Percentiles rank a stretch among this genome's conserved stretches.
Conservation (phyloP, 495 filamentous ascomycete genomes). For the Talaromyces adpressus region DNA sequence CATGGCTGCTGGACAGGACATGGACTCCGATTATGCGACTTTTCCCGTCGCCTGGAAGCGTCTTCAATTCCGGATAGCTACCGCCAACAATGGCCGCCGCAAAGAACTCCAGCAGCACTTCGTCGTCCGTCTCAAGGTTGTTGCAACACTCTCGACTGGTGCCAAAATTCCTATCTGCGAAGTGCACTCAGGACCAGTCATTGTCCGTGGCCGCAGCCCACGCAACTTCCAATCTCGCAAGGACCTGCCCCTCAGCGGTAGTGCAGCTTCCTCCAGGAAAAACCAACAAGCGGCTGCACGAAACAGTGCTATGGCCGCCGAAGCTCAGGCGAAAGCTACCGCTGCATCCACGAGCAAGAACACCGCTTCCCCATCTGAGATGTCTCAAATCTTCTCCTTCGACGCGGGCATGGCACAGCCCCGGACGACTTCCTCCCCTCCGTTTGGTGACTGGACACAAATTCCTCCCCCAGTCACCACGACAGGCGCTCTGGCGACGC, state of each 20-base stretch:
- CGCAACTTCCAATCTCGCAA: slow-evolving; percentile 74
- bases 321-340: slow-evolving; percentile 31
- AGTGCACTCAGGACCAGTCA: slow-evolving; percentile 65
- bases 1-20: slow-evolving; percentile 65
- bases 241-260: slow-evolving; percentile 66
- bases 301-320: slow-evolving; percentile 47
- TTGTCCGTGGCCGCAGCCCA: slow-evolving; percentile 71
- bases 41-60: slow-evolving; percentile 88
- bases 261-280: slow-evolving; percentile 60
- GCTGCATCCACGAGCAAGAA: slow-evolving; percentile 5
- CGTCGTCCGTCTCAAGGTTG: slow-evolving; percentile 64
- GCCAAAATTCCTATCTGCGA: slow-evolving; percentile 62
- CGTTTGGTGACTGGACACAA: slow-evolving; percentile 34
- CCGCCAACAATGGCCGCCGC: slow-evolving; percentile 71
- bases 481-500: slow-evolving; percentile 25
- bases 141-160: slow-evolving; percentile 64
- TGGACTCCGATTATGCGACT: slow-evolving; percentile 68
- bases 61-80: slow-evolving; percentile 86
- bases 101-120: slow-evolving; percentile 82
- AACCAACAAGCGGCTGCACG: slow-evolving; percentile 31
- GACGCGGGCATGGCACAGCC: slow-evolving; percentile 12
- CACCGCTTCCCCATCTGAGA: slow-evolving; percentile 17
- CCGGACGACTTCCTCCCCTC: slow-evolving; percentile 27
- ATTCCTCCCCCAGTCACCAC: slow-evolving; percentile 23
- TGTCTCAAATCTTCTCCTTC: slow-evolving; percentile 16